Evolutionary conservation across 116 monocot species (phyloP), one percentile per base, ranked within the genome.

Genomic region (Trichopus zeylanicus): DNA sequence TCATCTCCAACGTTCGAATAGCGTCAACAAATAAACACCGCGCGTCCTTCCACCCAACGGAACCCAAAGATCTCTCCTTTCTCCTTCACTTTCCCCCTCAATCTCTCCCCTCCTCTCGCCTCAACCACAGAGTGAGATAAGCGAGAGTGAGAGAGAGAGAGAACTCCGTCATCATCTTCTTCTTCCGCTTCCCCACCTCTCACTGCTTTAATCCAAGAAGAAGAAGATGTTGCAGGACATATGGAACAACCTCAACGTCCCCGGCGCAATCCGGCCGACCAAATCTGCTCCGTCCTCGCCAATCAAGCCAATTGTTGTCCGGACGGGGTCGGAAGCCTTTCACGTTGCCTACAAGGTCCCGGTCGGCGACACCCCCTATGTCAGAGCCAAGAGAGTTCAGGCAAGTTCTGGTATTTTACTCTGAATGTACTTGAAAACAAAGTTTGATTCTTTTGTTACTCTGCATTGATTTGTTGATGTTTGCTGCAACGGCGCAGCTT

Each of bases 331-430:
- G 10, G 97, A 87, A 2, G 23, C 82, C 29, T 81, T 90, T 51
- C 84, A 86, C 52, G 56, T 75, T 24, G 63, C 78, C 38, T 81
- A 84, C 79, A 97, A 97, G 62, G 76, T 97, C 13, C 97, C 97
- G 16, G 55, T 82, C 25, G 97, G 97, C 13, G 97, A 97, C 66
- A 80, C 87, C 23, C 97, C 97, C 1, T 97, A 97, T 42, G 91
- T 91, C 29, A 63, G 67, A 32, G 97, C 97, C 31, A 97, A 97
- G 61, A 57, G 78, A 6, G 97, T 97, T 29, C 97, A 97, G 84
- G 95, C 89, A 60, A 0, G 26, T 7, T 16, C 26, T 38, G 7
- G n/a, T 23, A 51, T 51, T 28, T 18, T 31, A 12, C 30, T 26
- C 34, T 4, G 42, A 42, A 8, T 33, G 6, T 33, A 4, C 8